A percentile compares a stretch with the other conserved stretches of the same genome.
Conservation (phyloP, 257 asterid genomes). For the Verbascum thapsus region DNA sequence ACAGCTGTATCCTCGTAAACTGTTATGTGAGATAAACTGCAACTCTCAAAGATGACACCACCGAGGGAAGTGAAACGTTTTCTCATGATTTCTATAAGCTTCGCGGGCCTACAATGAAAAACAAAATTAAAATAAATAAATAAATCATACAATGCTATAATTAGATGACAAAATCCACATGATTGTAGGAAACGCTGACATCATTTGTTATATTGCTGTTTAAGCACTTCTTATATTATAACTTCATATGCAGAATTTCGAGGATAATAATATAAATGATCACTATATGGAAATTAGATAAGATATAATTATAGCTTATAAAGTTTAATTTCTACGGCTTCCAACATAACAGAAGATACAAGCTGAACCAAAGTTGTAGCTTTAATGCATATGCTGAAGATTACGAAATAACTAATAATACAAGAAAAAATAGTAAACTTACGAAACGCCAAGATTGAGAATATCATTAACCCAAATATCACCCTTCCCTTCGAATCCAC, state of each 20-base stretch:
- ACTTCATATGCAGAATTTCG: no score
- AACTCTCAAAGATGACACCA: constrained; percentile 83
- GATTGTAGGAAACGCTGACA: no score
- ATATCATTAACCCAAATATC: constrained; percentile 92
- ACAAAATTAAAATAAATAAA: constrained; percentile 4
- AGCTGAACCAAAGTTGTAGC: background rate
- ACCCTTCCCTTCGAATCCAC: constrained; percentile 98
- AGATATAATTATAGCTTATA: background rate
- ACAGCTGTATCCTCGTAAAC: constrained; percentile 84
- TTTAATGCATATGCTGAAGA: background rate
- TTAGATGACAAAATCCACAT: background rate
- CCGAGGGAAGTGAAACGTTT: constrained; percentile 70
- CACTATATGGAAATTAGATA: background rate
- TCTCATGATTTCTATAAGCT: constrained; percentile 76
- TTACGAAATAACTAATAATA: background rate
- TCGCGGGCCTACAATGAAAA: constrained; percentile 62
- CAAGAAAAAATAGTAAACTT: constrained; percentile 38
- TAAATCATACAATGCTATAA: background rate
- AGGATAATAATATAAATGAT: no score
- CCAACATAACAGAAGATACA: background rate
- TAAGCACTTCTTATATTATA: no score
- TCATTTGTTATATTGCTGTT: no score
- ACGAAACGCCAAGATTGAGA: constrained; percentile 94
- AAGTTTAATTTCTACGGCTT: background rate
- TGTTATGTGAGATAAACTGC: constrained; percentile 60